These are phyloP conservation scores for Lathyrus sativus DNA, from an alignment of 306 rosid genomes.

Conservation along the genomic window DNA sequence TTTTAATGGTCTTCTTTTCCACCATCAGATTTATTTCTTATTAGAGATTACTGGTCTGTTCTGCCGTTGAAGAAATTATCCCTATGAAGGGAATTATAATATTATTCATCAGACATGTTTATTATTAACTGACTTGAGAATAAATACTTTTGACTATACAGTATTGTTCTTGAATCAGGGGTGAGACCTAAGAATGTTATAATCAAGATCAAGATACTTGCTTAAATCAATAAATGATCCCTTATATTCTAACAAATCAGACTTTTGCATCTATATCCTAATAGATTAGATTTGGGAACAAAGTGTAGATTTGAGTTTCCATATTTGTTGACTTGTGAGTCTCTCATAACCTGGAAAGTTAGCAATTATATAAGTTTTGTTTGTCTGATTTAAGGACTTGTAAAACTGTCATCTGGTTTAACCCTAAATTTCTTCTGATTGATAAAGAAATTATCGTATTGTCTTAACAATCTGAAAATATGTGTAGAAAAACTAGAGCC, in stretches of 20 bases:
- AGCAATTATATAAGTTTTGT: not conserved
- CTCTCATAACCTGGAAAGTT: not conserved
- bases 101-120: not conserved
- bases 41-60: conserved; percentile 16
- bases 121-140: conserved; percentile 15
- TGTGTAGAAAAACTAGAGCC: not conserved
- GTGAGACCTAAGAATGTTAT: conserved; percentile 28
- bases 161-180: conserved; percentile 1
- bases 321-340: conserved; percentile 15
- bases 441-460: not conserved
- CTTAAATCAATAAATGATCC: conserved; percentile 13
- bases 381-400: conserved; percentile 26
- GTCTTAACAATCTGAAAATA: not conserved
- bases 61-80: conserved; percentile 23
- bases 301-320: conserved; percentile 14
- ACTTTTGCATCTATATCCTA: conserved; percentile 2
- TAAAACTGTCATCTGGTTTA: conserved; percentile 5
- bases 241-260: conserved; percentile 15
- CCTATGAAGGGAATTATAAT: conserved; percentile 23
- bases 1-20: conserved; percentile 64
- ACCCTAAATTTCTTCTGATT: not conserved
- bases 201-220: not conserved
- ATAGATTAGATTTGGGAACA: conserved; percentile 16
- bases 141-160: conserved; percentile 25
- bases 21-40: conserved; percentile 20